phyloP scores from a whole-genome alignment of 2,329 filamentous ascomycete genomes.

The Aspergillus neotritici region DNA sequence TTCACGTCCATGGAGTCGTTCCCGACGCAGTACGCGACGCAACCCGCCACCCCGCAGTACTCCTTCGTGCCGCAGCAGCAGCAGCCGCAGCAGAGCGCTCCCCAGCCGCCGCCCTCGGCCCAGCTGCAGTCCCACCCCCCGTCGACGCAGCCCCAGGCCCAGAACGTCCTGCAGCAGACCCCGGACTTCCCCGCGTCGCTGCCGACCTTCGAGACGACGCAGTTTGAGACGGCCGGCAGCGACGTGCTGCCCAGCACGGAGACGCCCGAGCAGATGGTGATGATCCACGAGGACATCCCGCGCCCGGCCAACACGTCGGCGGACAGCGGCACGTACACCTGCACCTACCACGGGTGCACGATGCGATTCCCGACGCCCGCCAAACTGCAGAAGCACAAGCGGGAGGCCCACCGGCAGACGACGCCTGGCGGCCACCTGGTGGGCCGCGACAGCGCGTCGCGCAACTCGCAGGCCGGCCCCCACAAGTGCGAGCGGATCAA shows the following conservation, averaged over 20 bases:
- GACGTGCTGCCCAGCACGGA: conserved; percentile 36
- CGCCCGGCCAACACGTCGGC: conserved; percentile 62
- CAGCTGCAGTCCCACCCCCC: too few species aligned
- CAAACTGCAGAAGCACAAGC: conserved; percentile 89
- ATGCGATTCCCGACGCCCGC: conserved; percentile 81
- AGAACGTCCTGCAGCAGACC: conserved; percentile 38
- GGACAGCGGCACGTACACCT: conserved; percentile 87
- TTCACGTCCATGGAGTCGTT: conserved; percentile 41
- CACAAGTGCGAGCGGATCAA: conserved; percentile 92
- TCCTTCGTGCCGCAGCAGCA: conserved; percentile 33
- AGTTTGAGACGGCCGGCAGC: conserved; percentile 57
- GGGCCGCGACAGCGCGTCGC: conserved; percentile 42
- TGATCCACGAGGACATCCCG: conserved; percentile 29
- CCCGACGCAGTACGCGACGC: conserved; percentile 36
- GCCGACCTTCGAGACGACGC: conserved; percentile 58
- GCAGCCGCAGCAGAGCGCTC: conserved; percentile 19
- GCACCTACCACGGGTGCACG: conserved; percentile 87
- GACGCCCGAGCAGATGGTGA: conserved; percentile 33
- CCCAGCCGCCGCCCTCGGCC: too few species aligned
- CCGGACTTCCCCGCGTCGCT: conserved; percentile 56
- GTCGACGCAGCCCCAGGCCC: not conserved
- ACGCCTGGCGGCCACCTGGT: conserved; percentile 47
- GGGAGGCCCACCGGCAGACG: conserved; percentile 81
- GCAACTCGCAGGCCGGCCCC: conserved; percentile 86
- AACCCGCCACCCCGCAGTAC: conserved; percentile 48